phyloP scores from a whole-genome alignment of 768 basidiomycete genomes.

The Suillus tomentosus region DNA sequence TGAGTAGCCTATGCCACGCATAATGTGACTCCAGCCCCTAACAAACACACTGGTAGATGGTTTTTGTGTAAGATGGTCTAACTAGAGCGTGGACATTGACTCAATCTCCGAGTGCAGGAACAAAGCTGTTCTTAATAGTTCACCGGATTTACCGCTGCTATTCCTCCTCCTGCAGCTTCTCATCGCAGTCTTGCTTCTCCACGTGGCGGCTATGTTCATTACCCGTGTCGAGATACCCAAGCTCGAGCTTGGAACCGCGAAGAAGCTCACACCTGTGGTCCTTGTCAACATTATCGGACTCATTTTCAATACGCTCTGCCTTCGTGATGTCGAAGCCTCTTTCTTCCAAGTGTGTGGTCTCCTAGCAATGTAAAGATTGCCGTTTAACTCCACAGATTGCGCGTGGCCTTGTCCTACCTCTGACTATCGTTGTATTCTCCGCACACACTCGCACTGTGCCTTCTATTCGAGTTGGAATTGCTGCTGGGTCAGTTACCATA shows the following conservation, averaged over 20 bases:
- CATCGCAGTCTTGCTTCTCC: constrained; percentile 67
- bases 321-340: constrained; percentile 76
- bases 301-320: constrained; percentile 77
- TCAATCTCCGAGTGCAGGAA: constrained; percentile 46
- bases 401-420: constrained; percentile 78
- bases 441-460: constrained; percentile 56
- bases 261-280: constrained; percentile 63
- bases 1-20: constrained; percentile 37
- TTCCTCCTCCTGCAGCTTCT: constrained; percentile 71
- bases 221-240: constrained; percentile 59
- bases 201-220: constrained; percentile 49
- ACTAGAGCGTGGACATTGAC: background rate
- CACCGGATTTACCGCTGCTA: constrained; percentile 65
- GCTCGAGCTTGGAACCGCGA: constrained; percentile 51
- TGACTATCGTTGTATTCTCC: constrained; percentile 77
- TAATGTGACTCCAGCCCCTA: constrained; percentile 11
- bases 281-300: constrained; percentile 73
- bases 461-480: constrained; percentile 52
- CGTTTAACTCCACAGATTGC: constrained; percentile 58
- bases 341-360: constrained; percentile 66
- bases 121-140: constrained; percentile 70
- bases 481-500: constrained; percentile 63
- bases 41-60: constrained; percentile 40
- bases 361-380: background rate
- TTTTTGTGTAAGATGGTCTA: constrained; percentile 44